Percentiles rank a stretch among this genome's conserved stretches.
phyloP scores from a whole-genome alignment of 495 filamentous ascomycete genomes.

The Trichocladium uniseriatum region DNA sequence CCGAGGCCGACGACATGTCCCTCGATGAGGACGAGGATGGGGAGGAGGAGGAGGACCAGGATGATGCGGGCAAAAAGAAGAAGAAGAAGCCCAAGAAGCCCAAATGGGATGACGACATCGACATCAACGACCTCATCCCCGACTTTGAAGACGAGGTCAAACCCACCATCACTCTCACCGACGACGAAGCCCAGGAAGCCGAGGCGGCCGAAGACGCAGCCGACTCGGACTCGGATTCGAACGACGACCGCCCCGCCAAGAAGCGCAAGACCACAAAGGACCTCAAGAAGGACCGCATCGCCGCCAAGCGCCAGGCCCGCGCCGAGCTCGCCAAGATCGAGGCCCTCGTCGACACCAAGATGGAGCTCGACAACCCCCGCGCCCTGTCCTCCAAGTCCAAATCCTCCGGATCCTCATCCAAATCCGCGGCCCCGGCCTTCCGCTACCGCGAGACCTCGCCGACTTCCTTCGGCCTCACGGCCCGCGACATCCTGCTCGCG shows the following conservation, averaged over 20 bases:
- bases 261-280: conserved; percentile 57
- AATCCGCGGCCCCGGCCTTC: conserved; percentile 39
- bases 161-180: conserved; percentile 45
- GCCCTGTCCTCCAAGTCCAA: conserved; percentile 30
- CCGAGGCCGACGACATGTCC: conserved; percentile 43
- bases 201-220: conserved; percentile 32
- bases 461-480: conserved; percentile 75
- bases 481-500: conserved; percentile 86
- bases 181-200: conserved; percentile 24
- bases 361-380: conserved; percentile 59
- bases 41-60: conserved; percentile 21
- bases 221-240: conserved; percentile 11
- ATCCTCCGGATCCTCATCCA: conserved; percentile 1
- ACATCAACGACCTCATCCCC: conserved; percentile 83
- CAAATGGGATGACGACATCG: conserved; percentile 93
- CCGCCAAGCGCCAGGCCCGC: conserved; percentile 64
- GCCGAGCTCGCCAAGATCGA: conserved; percentile 77
- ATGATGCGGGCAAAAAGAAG: conserved; percentile 22
- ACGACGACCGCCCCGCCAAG: conserved; percentile 34
- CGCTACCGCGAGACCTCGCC: conserved; percentile 92
- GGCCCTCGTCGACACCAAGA: conserved; percentile 70
- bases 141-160: conserved; percentile 62
- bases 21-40: conserved; percentile 38
- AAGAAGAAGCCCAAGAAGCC: conserved; percentile 75
- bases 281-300: conserved; percentile 54